Evolutionary conservation across 2,329 filamentous ascomycete species (phyloP), one percentile per base, ranked within the genome.

Genomic region (Talaromyces funiculosus): DNA sequence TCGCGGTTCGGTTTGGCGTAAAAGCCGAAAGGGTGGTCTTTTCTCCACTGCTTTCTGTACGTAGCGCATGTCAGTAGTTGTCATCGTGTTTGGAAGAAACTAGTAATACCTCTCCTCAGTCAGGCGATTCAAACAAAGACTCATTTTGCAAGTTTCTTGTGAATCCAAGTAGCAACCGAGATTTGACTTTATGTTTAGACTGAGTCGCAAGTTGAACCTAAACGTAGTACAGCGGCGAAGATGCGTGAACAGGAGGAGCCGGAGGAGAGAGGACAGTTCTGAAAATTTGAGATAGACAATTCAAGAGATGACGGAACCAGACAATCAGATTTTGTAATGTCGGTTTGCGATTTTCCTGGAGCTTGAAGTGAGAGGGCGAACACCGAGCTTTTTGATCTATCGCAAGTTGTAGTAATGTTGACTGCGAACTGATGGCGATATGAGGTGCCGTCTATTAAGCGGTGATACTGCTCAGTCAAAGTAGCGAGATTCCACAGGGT

Each of bases 11-110:
- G 94, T 72, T 92, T 90, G 24, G 94, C 94, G 75, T 90, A 96
- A 80, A 99, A 99, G 63, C 94, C 94, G 71, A 99, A 99, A 0
- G 95, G 95, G 71, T 99, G 94, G 68, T 99, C 93, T 72, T 88
- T 88, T 66, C 94, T 87, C 94, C 94, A 99, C 79, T 96, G 91
- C 79, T 96, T 97, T 65, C 92, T 96, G 68, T 43, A 55, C n/a
- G 6, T 9, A 53, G 43, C 7, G 20, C n/a, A 22, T 31, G 45
- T 59, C 9, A 59, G 57, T 29, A 51, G 20, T 26, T 14, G 6
- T 37, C 26, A 26, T 43, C 24, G 14, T 24, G 16, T n/a, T 26
- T 18, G 16, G 20, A 49, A 18, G 22, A 53, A 45, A 26, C 12
- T 14, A 7, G 12, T 16, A 29, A 42, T 33, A 62, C 61, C 61